Evolutionary conservation across 2,329 filamentous ascomycete genomes (phyloP).

Genomic region (Fusarium succisae): DNA sequence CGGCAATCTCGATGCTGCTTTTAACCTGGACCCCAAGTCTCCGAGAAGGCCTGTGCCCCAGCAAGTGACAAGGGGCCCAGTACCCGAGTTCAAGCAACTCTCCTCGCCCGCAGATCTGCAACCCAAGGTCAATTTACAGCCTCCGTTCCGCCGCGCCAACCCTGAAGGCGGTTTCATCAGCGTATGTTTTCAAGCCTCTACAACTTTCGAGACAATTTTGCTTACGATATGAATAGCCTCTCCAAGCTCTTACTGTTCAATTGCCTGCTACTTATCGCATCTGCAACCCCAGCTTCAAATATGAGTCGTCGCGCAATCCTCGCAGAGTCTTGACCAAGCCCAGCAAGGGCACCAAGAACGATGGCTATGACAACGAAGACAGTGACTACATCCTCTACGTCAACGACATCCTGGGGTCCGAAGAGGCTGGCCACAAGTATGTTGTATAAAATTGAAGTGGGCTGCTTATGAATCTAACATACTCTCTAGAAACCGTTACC

Average conservation of each 20-base stretch:
- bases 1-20: constrained; percentile 75
- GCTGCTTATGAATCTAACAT: constrained; percentile 12
- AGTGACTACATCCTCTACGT: constrained; percentile 99
- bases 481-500: constrained; percentile 81
- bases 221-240: constrained; percentile 66
- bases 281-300: constrained; percentile 98
- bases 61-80: constrained; percentile 68
- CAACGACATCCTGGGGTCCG: constrained; percentile 96
- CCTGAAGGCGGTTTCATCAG: constrained; percentile 98
- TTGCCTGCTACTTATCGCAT: constrained; percentile 96
- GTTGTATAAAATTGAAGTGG: constrained; percentile 39
- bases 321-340: constrained; percentile 96
- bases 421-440: constrained; percentile 97
- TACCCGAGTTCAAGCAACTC: constrained; percentile 89
- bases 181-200: constrained; percentile 61
- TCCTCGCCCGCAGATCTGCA: constrained; percentile 77
- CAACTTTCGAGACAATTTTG: neutral
- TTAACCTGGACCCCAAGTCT: constrained; percentile 65
- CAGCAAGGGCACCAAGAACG: constrained; percentile 98
- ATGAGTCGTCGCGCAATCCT: constrained; percentile 96
- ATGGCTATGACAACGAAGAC: constrained; percentile 98
- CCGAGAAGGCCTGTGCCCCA: constrained; percentile 63
- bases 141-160: constrained; percentile 90
- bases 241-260: constrained; percentile 94
- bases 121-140: constrained; percentile 86